These are phyloP conservation scores for Eucalyptus cloeziana DNA, from an alignment of 345 rosid genomes.

Conservation along the genomic window DNA sequence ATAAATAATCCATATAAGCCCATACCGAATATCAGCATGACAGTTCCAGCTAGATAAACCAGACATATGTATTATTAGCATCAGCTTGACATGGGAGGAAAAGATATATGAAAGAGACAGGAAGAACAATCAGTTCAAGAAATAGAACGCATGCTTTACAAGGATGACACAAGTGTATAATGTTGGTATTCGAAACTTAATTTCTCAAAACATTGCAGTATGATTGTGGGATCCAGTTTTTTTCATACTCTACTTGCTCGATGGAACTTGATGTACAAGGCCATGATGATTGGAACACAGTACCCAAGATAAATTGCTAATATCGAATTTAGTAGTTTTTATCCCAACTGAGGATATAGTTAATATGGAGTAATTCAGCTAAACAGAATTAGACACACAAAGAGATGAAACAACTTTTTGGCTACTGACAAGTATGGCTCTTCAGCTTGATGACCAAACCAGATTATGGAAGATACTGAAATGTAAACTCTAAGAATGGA, in stretches of 20 bases:
- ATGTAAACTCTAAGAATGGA: no score
- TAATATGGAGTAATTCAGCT: neutral
- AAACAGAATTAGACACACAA: neutral
- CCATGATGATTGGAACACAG: neutral
- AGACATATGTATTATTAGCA: no score
- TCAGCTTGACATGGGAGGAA: no score
- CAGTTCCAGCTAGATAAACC: no score
- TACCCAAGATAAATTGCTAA: neutral
- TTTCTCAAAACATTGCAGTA: neutral
- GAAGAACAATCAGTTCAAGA: neutral
- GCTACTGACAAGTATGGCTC: no score
- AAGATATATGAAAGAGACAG: no score
- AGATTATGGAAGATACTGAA: neutral
- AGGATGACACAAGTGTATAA: neutral
- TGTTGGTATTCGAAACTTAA: neutral
- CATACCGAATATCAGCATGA: no score
- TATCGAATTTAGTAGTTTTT: neutral
- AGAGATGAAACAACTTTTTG: neutral
- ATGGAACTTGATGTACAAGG: neutral
- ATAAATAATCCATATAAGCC: no score
- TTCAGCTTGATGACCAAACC: no score
- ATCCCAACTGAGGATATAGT: neutral
- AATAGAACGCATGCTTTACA: neutral
- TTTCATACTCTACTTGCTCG: neutral
- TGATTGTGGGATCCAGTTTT: neutral